Evolutionary conservation across 2,329 filamentous ascomycete genomes (phyloP).

Genomic region (Curvularia verruculosa): DNA sequence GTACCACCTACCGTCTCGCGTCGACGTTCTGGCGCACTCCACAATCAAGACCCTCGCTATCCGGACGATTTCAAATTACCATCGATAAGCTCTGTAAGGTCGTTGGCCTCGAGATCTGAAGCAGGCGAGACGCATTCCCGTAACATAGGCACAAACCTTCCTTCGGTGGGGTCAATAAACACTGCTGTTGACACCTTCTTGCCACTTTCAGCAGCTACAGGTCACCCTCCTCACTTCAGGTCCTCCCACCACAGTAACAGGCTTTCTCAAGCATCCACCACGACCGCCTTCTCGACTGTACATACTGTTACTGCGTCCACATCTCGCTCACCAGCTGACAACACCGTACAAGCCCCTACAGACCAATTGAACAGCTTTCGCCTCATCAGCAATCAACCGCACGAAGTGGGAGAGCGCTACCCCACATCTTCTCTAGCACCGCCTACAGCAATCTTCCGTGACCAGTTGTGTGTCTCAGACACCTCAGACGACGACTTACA

Average conservation of each 20-base stretch:
- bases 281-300: slow-evolving; percentile 27
- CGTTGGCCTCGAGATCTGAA: slow-evolving; percentile 32
- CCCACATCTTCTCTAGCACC: slow-evolving; percentile 55
- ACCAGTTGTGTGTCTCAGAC: slow-evolving; percentile 33
- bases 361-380: slow-evolving; percentile 32
- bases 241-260: slow-evolving; percentile 41
- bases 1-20: slow-evolving; percentile 34
- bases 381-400: slow-evolving; percentile 33
- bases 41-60: slow-evolving; percentile 21
- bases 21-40: slow-evolving; percentile 31
- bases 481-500: slow-evolving; percentile 39
- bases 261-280: slow-evolving; percentile 33
- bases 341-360: slow-evolving; percentile 22
- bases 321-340: slow-evolving; percentile 18
- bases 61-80: slow-evolving; percentile 32
- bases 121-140: slow-evolving; percentile 52
- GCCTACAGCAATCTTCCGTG: slow-evolving; percentile 42
- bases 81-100: slow-evolving; percentile 35
- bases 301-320: slow-evolving; percentile 24
- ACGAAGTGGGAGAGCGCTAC: slow-evolving; percentile 56
- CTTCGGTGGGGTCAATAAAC: slow-evolving; percentile 50
- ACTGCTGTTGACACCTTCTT: slow-evolving; percentile 51
- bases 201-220: slow-evolving; percentile 39
- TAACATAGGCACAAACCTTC: slow-evolving; percentile 57
- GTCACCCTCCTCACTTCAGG: slow-evolving; percentile 36